Evolutionary conservation across 1,284 basidiomycete genomes (phyloP).

Genomic region (Ganoderma lingzhi): DNA sequence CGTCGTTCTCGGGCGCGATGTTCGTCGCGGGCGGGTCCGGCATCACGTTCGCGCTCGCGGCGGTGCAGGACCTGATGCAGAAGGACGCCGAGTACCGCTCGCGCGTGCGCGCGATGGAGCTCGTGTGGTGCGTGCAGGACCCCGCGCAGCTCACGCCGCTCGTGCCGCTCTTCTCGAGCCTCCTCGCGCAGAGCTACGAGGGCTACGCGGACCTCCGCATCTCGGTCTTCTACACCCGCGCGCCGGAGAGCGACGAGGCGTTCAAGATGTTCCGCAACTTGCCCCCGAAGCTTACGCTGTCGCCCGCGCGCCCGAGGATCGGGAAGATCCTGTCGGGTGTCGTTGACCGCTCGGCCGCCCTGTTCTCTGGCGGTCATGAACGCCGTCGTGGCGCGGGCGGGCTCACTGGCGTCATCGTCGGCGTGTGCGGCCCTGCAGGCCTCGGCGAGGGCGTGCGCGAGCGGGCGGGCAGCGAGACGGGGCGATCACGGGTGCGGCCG

Average conservation of each 20-base stretch:
- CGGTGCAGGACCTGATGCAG: constrained; percentile 71
- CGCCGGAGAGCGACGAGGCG: constrained; percentile 43
- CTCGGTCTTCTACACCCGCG: constrained; percentile 72
- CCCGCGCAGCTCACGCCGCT: constrained; percentile 61
- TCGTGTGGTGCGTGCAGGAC: constrained; percentile 75
- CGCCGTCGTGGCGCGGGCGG: constrained; percentile 40
- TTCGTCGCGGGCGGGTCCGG: constrained; percentile 79
- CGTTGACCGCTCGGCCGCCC: constrained; percentile 51
- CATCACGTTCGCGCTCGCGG: constrained; percentile 71
- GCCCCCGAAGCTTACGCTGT: constrained; percentile 54
- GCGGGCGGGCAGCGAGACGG: no score
- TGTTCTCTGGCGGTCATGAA: constrained; percentile 36
- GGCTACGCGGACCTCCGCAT: constrained; percentile 52
- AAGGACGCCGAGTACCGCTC: constrained; percentile 59
- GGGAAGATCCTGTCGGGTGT: constrained; percentile 54
- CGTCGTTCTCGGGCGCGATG: constrained; percentile 71
- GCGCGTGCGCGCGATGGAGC: constrained; percentile 65
- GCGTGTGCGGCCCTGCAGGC: constrained; percentile 69
- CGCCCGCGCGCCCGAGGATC: constrained; percentile 60
- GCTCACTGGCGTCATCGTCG: constrained; percentile 68
- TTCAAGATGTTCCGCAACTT: constrained; percentile 43
- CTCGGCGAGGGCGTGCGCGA: constrained; percentile 64
- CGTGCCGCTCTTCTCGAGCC: constrained; percentile 58
- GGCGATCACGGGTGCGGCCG: no score
- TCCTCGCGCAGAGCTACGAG: constrained; percentile 55